A percentile compares a stretch with the other conserved stretches of the same genome.
These are phyloP conservation scores for Auxenochlorella protothecoides DNA, from an alignment of 139 green algal species.

Conservation along the genomic window DNA sequence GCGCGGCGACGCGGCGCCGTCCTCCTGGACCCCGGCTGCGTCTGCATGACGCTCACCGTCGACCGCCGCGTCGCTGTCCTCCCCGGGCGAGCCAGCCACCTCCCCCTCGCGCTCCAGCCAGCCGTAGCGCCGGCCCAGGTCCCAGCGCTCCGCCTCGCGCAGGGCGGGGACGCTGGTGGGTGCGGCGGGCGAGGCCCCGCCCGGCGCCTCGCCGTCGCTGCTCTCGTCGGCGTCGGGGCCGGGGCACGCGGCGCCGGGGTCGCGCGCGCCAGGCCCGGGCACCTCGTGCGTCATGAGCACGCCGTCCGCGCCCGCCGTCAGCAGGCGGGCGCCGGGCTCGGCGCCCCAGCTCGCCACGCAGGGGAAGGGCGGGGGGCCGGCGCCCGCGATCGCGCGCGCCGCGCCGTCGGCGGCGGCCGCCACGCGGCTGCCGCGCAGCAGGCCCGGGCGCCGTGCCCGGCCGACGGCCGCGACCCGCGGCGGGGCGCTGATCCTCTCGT, in stretches of 20 bases:
- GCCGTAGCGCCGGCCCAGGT: conserved; percentile 14
- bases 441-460: conserved; percentile 4
- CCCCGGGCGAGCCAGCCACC: neutral
- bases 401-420: conserved; percentile 23
- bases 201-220: neutral
- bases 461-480: conserved; percentile 3
- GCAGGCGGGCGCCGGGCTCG: no score
- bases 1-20: no score
- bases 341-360: no score
- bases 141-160: conserved; percentile 22
- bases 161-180: neutral
- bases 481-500: neutral
- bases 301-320: no score
- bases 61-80: no score
- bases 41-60: no score
- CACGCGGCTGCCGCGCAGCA: conserved; percentile 15
- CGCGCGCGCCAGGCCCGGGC: neutral
- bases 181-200: neutral
- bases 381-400: conserved; percentile 19
- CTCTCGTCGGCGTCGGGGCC: neutral
- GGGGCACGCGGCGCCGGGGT: neutral
- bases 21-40: no score
- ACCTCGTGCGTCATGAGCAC: conserved; percentile 4
- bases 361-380: neutral
- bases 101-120: conserved; percentile 25